Conservation (phyloP, 2,329 filamentous ascomycete species). For the Ploettnerulaceae sp. region DNA sequence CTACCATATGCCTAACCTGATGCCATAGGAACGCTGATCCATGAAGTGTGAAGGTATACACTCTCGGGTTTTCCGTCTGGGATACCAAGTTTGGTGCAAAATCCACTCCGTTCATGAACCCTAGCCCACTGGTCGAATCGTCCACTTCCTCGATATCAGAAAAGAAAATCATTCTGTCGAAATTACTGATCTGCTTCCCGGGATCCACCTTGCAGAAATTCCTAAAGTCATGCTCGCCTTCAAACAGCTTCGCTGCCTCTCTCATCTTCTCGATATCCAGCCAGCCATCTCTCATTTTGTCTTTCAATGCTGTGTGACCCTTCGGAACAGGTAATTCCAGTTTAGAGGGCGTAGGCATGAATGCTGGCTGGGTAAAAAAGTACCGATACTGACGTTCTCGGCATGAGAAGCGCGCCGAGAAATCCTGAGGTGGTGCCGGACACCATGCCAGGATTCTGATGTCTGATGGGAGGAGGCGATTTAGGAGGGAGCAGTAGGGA, state of each 20-base stretch:
- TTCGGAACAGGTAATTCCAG: conserved; percentile 39
- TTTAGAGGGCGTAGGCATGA: conserved; percentile 58
- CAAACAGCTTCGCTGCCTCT: conserved; percentile 70
- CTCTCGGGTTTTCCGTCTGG: conserved; percentile 45
- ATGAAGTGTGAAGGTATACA: conserved; percentile 84
- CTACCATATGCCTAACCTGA: conserved; percentile 93
- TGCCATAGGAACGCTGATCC: conserved; percentile 97
- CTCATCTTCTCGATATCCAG: conserved; percentile 86
- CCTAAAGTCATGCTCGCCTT: conserved; percentile 87
- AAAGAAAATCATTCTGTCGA: conserved; percentile 72
- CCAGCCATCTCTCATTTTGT: conserved; percentile 59
- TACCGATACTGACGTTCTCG: conserved; percentile 89
- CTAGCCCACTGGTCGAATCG: conserved; percentile 48
- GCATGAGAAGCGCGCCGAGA: conserved; percentile 91
- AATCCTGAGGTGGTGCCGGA: conserved; percentile 69
- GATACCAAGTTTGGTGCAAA: conserved; percentile 37
- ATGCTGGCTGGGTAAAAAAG: conserved; percentile 95
- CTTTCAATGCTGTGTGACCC: conserved; percentile 29
- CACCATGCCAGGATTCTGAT: conserved; percentile 94
- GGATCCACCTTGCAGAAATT: conserved; percentile 96
- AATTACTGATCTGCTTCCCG: conserved; percentile 83
- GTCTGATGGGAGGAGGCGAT: conserved; percentile 80
- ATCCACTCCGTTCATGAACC: conserved; percentile 47
- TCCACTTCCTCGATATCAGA: conserved; percentile 70
- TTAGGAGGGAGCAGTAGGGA: conserved; percentile 76